A percentile compares a stretch with the other conserved stretches of the same genome.
phyloP scores from a whole-genome alignment of 2,329 filamentous ascomycete genomes.

The Dryadomyces sulphureus region DNA sequence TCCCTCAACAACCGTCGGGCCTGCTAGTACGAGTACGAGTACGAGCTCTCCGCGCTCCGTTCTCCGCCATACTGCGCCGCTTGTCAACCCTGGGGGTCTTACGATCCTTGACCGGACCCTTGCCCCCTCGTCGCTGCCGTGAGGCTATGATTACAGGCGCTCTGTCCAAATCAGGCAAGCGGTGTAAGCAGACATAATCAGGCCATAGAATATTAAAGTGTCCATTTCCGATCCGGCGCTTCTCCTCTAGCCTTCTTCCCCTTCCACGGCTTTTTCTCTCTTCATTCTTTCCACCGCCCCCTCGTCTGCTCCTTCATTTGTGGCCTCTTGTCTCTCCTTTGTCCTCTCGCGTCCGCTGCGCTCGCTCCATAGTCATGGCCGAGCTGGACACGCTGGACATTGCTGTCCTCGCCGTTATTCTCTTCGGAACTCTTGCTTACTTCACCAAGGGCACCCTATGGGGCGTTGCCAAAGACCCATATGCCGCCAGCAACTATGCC shows the following conservation, averaged over 20 bases:
- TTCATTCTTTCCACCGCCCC: background rate
- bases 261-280: background rate
- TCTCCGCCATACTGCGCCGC: too few species aligned
- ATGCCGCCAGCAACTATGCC: constrained; percentile 57
- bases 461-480: constrained; percentile 78
- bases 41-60: background rate
- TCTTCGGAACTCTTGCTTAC: constrained; percentile 81
- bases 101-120: too few species aligned
- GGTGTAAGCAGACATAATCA: background rate
- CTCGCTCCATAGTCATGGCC: constrained; percentile 56
- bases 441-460: constrained; percentile 96
- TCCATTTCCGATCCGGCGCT: background rate
- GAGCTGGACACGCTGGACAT: constrained; percentile 94
- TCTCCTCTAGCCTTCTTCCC: background rate
- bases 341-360: background rate
- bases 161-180: background rate
- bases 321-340: background rate
- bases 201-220: background rate
- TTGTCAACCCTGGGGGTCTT: too few species aligned
- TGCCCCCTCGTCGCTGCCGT: too few species aligned
- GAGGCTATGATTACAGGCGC: background rate
- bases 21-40: background rate
- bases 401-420: constrained; percentile 71
- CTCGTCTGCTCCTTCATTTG: background rate
- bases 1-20: background rate